Evolutionary conservation across 805 yeast genomes (phyloP), one percentile per base, ranked within the genome.

Genomic region (Candida ulmi): DNA sequence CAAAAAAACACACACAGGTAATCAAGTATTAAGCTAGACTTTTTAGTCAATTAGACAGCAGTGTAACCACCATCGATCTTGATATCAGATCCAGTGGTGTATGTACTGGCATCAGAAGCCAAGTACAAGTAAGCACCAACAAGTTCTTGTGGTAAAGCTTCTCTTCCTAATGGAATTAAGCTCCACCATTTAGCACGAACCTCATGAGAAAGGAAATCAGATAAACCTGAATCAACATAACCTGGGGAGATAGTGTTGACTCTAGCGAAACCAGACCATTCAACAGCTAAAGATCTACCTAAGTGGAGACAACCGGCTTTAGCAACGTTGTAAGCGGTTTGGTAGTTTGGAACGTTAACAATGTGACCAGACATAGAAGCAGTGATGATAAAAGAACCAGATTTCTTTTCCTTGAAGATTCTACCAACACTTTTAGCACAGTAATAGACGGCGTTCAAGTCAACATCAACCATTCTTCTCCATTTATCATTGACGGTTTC

Each of bases 331-430:
- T 87, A 87, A 23, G 85, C 80, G 17, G 95, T 83, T 65, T 88
- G 96, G 54, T 75, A 67, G 61, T 88, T 95, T 16, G 97, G 97
- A 42, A 79, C 74, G 61, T 88, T 88, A 50, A 83, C 95, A 51
- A 88, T 79, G 65, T 81, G 88, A 8, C 84, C 96, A 17, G 95
- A 83, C 82, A 88, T 88, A 25, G 95, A 85, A 5, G 95, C 88
- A 8, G 97, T 88, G 61, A 85, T 72, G 51, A 88, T 78, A 50
- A 87, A 69, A 2, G 93, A 80, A 25, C 96, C 96, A 44, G 61
- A 64, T 15, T 88, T 86, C 55, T 85, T 87, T 52, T 73, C 65
- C 60, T 76, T 76, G 71, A 90, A 88, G 37, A 81, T 66, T 46
- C 68, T 67, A 33, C 96, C 97, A 36, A 83, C 88, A 39, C 70